phyloP scores from a whole-genome alignment of 345 rosid species.

The Eucalyptus camaldulensis region DNA sequence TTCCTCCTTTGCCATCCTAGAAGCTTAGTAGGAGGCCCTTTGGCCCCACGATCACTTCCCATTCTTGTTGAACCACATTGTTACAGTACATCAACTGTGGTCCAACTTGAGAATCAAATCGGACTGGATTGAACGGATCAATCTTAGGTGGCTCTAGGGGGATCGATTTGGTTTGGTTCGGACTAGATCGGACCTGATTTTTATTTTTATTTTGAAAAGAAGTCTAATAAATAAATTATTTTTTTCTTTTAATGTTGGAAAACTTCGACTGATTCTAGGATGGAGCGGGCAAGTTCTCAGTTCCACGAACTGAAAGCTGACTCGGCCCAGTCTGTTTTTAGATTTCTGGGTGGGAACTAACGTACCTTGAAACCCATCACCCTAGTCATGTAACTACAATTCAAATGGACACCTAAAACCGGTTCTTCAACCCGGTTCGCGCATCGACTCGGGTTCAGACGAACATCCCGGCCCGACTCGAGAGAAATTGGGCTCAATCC shows the following conservation, averaged over 20 bases:
- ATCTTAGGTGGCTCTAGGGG: neutral
- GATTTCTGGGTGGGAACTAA: neutral
- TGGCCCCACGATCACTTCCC: neutral
- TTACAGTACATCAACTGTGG: rapidly evolving
- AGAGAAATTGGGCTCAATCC: neutral
- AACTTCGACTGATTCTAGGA: rapidly evolving
- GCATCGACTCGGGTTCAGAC: neutral
- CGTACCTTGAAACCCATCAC: neutral
- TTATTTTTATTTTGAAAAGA: neutral
- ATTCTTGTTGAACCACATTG: rapidly evolving
- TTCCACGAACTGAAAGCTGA: neutral
- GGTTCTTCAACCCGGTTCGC: neutral
- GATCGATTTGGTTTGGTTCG: rapidly evolving
- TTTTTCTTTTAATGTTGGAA: neutral
- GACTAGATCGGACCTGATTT: rapidly evolving
- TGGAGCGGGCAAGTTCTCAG: rapidly evolving
- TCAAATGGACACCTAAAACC: neutral
- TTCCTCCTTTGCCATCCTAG: no score
- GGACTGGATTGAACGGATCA: rapidly evolving
- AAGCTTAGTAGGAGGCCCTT: neutral
- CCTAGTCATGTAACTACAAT: neutral
- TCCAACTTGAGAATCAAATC: rapidly evolving
- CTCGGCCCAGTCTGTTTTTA: rapidly evolving
- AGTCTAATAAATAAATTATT: neutral
- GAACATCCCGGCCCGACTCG: neutral